Base-by-base conservation (phyloP, 2,329 filamentous ascomycete species). In the Chrysoporthe deuterocubensis region DNA sequence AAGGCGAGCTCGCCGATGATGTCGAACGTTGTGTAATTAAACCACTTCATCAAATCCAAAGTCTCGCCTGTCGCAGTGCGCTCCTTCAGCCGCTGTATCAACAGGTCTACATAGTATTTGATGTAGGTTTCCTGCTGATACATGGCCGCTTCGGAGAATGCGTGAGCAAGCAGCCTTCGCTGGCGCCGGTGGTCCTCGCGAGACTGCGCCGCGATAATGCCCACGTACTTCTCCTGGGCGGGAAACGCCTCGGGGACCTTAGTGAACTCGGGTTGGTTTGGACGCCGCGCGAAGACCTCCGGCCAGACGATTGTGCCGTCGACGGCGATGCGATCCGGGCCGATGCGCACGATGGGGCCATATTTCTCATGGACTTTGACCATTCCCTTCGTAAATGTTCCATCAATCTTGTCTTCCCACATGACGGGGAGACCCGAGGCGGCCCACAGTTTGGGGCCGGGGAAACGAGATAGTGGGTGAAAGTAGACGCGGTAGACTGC, bases 1-100 rank as follows among this genome's bases (percentile, higher is more conserved):
- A 83, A 83, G 0, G 79, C 76, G 48, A 77, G 71, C 57, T 73
- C 71, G 21, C 73, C 72, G 67, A 78, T 75, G n/a, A 77, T 71
- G 67, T 75, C 74, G 59, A 75, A 81, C 11, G 79, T 76, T 0
- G 76, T 72, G 70, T 73, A 79, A 37, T 79, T 79, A 69, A 73
- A 80, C 78, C 79, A 81, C 21, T 70, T 70, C 37, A 70, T 70
- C 42, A 74, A 62, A 65, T 77, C 71, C 46, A 78, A 68, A 32
- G 70, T 68, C 60, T 69, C 70, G 1, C 7, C 64, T 50, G 8
- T 67, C 72, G 1, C 42, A 57, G 13, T 65, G 16, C 62, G 48
- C 65, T 72, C 67, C 8, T 61, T 34, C 21, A 66, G 13, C 32
- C 54, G 66, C 32, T n/a, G 21, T 6, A 68, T 11, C 40, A 68